phyloP scores from a whole-genome alignment of 2,329 filamentous ascomycete genomes.

The Karstenula rhodostoma region DNA sequence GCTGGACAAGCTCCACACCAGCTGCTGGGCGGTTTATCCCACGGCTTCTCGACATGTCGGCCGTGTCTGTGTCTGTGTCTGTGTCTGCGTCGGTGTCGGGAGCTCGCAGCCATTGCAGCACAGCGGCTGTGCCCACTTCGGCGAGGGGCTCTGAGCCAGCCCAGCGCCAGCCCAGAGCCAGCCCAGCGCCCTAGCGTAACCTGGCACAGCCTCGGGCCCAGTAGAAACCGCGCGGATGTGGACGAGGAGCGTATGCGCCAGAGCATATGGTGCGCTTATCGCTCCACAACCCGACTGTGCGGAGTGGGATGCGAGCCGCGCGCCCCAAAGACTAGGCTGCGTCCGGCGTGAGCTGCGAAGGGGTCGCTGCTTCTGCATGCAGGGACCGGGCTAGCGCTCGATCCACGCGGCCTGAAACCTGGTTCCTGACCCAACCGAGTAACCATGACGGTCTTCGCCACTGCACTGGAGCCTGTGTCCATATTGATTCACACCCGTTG shows the following conservation, averaged over 20 bases:
- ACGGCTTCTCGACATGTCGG: no score
- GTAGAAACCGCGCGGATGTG: not conserved
- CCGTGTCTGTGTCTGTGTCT: no score
- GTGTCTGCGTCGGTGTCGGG: no score
- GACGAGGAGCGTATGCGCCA: not conserved
- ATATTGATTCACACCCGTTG: not conserved
- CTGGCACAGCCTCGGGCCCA: not conserved
- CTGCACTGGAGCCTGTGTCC: not conserved
- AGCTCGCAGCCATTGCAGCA: not conserved
- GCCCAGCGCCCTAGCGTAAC: not conserved
- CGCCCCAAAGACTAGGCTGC: not conserved
- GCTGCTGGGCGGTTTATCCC: no score
- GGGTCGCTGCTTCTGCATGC: not conserved
- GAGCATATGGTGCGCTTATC: not conserved
- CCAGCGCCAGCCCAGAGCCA: no score
- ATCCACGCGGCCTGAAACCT: conserved; percentile 5
- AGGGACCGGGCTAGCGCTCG: not conserved
- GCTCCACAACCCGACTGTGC: conserved; percentile 1
- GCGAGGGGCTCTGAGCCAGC: no score
- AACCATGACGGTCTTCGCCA: not conserved
- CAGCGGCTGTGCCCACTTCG: not conserved
- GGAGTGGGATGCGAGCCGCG: not conserved
- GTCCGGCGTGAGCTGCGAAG: not conserved
- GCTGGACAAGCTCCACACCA: no score
- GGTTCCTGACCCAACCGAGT: not conserved